These are phyloP conservation scores for Daucus carota DNA, from an alignment of 129 eudicot genomes.

Conservation along the genomic window DNA sequence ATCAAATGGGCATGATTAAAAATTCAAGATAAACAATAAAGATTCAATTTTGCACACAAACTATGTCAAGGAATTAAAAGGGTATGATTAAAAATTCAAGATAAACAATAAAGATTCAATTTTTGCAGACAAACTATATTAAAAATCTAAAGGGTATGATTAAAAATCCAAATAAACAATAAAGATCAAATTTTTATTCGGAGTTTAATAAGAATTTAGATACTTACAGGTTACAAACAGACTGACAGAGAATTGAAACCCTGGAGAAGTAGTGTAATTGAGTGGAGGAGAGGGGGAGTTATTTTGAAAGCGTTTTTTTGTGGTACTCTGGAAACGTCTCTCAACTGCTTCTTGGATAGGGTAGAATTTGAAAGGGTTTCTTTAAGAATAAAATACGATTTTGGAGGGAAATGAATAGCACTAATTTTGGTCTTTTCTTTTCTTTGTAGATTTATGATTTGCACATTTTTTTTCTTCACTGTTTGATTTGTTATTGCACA, in stretches of 20 bases:
- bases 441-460: too few relatives aligned
- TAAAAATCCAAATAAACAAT: background rate
- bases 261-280: background rate
- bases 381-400: too few relatives aligned
- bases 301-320: background rate
- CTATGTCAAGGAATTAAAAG: too few relatives aligned
- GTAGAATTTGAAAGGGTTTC: background rate
- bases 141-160: background rate
- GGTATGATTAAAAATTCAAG: background rate
- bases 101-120: background rate
- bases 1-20: too few relatives aligned
- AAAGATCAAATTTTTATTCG: background rate
- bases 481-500: too few relatives aligned
- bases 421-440: too few relatives aligned
- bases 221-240: background rate
- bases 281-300: background rate
- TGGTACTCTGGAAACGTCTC: background rate
- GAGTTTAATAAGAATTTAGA: background rate
- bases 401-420: background rate
- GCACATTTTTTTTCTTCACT: too few relatives aligned
- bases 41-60: background rate
- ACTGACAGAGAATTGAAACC: background rate
- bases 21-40: too few relatives aligned
- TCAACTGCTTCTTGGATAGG: background rate
- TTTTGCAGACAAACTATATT: too few relatives aligned